These are phyloP conservation scores for Boletales sp. DNA, from an alignment of 768 basidiomycete species.

Conservation along the genomic window DNA sequence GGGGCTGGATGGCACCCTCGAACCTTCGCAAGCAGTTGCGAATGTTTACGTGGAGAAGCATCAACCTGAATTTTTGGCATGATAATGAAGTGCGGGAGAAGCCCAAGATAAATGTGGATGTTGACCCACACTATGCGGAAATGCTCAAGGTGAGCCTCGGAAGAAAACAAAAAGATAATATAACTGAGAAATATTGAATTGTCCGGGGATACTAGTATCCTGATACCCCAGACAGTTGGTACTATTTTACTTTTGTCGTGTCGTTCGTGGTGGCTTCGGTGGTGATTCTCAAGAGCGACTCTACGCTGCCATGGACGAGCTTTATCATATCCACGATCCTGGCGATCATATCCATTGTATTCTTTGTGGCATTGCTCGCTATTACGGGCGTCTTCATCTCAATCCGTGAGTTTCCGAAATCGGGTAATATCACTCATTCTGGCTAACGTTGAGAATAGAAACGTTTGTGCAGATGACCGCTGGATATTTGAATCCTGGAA, in stretches of 20 bases:
- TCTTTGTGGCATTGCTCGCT: slow-evolving; percentile 51
- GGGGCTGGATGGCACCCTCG: slow-evolving; percentile 43
- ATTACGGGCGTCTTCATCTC: slow-evolving; percentile 37
- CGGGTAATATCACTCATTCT: background rate
- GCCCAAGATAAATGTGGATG: slow-evolving; percentile 35
- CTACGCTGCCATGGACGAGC: slow-evolving; percentile 59
- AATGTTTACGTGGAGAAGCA: slow-evolving; percentile 21
- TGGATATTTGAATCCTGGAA: slow-evolving; percentile 35
- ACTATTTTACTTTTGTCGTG: slow-evolving; percentile 19
- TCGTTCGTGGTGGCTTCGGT: slow-evolving; percentile 49
- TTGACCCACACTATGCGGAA: slow-evolving; percentile 53
- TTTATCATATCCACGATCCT: slow-evolving; percentile 50
- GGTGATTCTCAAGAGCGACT: slow-evolving; percentile 49
- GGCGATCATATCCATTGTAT: slow-evolving; percentile 45
- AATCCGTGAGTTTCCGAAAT: slow-evolving; percentile 17
- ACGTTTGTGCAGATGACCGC: slow-evolving; percentile 35
- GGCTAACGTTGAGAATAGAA: slow-evolving; percentile 11
- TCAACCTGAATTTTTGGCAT: slow-evolving; percentile 39
- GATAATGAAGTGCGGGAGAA: slow-evolving; percentile 15
- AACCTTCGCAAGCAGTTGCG: slow-evolving; percentile 21
- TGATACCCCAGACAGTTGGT: slow-evolving; percentile 33
- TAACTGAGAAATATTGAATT: no score
- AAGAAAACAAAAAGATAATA: no score
- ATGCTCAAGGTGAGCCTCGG: slow-evolving; percentile 39
- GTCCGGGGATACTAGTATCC: slow-evolving; percentile 24